Conservation (phyloP, 225 moss, liverwort and hornwort genomes). For the Thuidium tamariscinum region DNA sequence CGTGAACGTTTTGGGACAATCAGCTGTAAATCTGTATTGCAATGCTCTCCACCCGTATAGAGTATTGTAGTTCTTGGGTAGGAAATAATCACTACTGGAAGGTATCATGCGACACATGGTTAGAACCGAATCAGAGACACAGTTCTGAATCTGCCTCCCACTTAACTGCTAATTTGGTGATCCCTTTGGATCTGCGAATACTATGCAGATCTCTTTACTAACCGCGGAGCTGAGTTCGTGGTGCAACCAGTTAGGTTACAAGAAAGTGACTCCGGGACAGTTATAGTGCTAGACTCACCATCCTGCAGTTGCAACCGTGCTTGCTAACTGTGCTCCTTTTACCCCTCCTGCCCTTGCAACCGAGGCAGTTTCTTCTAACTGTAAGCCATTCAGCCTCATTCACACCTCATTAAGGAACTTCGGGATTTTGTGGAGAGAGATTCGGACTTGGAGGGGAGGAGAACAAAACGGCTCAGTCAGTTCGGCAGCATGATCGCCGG, state of each 20-base stretch:
- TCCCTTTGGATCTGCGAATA: not conserved
- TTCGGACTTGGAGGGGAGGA: not conserved
- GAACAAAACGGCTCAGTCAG: not conserved
- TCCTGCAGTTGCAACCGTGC: not conserved
- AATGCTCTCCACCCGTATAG: not conserved
- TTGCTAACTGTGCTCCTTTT: not conserved
- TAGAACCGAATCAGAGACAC: not conserved
- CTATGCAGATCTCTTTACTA: not conserved
- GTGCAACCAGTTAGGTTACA: not conserved
- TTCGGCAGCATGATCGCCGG: not conserved
- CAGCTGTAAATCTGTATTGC: not conserved
- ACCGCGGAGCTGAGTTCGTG: not conserved
- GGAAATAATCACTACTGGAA: not conserved
- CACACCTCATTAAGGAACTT: not conserved
- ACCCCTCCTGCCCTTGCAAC: not conserved
- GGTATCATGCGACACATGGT: not conserved
- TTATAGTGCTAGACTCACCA: not conserved
- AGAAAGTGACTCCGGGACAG: not conserved
- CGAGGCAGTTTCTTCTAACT: not conserved
- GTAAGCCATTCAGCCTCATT: not conserved
- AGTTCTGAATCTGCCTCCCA: not conserved
- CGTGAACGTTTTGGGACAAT: not conserved
- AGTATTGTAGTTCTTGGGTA: not conserved
- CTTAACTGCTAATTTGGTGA: not conserved
- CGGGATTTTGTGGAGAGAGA: not conserved